Percentiles rank a stretch among this genome's conserved stretches.
phyloP scores from a whole-genome alignment of 306 rosid species.

The Vicia faba region DNA sequence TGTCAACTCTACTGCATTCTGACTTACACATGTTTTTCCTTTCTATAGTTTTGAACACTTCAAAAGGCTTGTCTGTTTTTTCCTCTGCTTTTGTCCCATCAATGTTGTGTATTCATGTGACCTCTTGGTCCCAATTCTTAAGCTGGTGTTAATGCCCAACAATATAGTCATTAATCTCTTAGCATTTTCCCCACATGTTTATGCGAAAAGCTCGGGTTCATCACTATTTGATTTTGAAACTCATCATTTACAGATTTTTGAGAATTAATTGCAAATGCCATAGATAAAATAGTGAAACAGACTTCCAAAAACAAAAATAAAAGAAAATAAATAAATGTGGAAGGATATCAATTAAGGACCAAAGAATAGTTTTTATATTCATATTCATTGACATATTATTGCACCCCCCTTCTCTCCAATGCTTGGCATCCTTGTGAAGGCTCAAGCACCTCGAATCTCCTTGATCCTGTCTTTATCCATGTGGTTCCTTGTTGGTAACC shows the following conservation, averaged over 20 bases:
- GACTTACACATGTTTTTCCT: conserved; percentile 10
- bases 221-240: conserved; percentile 5
- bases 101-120: conserved; percentile 15
- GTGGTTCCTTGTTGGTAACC: conserved; percentile 15
- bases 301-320: not conserved
- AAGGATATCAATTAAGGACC: conserved; percentile 18
- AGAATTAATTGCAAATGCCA: conserved; percentile 13
- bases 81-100: conserved; percentile 26
- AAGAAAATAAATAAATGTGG: conserved; percentile 12
- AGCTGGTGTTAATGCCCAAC: conserved; percentile 17
- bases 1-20: conserved; percentile 11
- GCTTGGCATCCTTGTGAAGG: conserved; percentile 29
- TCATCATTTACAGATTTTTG: conserved; percentile 18
- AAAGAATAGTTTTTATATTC: conserved; percentile 8
- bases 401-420: conserved; percentile 24
- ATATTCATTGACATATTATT: conserved; percentile 13
- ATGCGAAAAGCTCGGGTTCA: conserved; percentile 11
- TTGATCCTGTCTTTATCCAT: not conserved
- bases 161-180: conserved; percentile 4
- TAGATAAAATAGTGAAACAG: conserved; percentile 15
- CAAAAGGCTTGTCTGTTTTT: conserved; percentile 24
- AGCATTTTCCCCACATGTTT: conserved; percentile 23
- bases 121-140: conserved; percentile 16
- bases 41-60: conserved; percentile 19
- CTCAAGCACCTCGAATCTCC: conserved; percentile 10